Base-by-base conservation (phyloP, 2,329 filamentous ascomycete genomes). In the Claviceps lovelessii region DNA sequence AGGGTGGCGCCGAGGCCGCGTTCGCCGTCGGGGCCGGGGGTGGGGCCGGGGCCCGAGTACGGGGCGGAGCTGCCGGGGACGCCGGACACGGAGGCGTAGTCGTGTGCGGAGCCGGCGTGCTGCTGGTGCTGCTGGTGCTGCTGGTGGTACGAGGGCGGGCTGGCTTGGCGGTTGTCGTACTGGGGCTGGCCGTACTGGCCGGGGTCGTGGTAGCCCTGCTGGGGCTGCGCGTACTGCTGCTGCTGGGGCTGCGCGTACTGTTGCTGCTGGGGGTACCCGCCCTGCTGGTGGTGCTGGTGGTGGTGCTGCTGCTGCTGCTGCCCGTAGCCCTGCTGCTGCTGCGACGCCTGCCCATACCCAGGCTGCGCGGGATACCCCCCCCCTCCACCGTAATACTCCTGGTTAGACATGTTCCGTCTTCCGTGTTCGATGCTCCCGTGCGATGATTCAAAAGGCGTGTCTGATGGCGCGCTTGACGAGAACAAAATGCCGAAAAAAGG, bases 1-100 rank as follows among this genome's bases (percentile, higher is more conserved):
- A 81, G 61, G 3, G 77, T 74, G 1, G 78, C 75, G 4, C 76
- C 77, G 19, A 82, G 71, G 39, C 79, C 79, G 50, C 77, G 75
- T n/a, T 81, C 78, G 47, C 68, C 68, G 45, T 70, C 65, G 5
- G 68, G 68, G 10, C 64, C 65, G 19, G 5, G 11, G 41, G 6
- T 9, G 33, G 33, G 23, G 1, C 23, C 23, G 33, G 33, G 4
- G 33, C 9, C 9, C 9, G 33, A 4, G 1, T 3, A 1, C 6
- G 33, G 33, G 4, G 33, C 4, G 4, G n/a, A n/a, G n/a, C n/a
- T n/a, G n/a, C n/a, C n/a, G 2, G 6, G 33, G 33, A 4, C 17
- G 41, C 23, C 3, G 41, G 41, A 19, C 17, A 6, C 5, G 17
- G 41, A 44, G 11, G n/a, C 9, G 41, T 44, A 44, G 15, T 44